Conservation (phyloP, 495 filamentous ascomycete genomes). For the Penicillium atrosanguineum region DNA sequence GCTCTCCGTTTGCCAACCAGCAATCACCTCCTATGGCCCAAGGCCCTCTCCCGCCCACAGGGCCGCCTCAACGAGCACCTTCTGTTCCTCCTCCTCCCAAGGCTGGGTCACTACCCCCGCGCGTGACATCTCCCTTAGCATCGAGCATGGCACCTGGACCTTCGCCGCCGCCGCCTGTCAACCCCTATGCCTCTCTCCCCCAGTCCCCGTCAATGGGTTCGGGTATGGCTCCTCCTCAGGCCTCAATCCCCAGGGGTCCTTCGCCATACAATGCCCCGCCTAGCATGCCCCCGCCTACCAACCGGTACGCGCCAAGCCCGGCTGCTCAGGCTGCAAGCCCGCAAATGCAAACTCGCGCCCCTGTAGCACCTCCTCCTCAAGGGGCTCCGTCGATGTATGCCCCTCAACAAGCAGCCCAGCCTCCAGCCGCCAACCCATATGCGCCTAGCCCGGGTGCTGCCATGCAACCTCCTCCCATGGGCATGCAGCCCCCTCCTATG, state of each 20-base stretch:
- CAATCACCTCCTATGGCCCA: conserved; percentile 57
- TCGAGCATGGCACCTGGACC: conserved; percentile 41
- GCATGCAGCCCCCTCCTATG: conserved; percentile 38
- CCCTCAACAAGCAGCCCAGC: conserved; percentile 40
- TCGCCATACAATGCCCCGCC: conserved; percentile 91
- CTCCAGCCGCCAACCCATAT: conserved; percentile 44
- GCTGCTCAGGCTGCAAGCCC: conserved; percentile 50
- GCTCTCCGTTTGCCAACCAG: conserved; percentile 67
- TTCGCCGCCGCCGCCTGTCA: conserved; percentile 60
- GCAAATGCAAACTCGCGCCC: conserved; percentile 37
- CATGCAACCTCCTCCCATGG: conserved; percentile 39
- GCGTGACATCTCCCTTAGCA: conserved; percentile 55
- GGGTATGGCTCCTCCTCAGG: conserved; percentile 43
- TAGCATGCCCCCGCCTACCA: conserved; percentile 66
- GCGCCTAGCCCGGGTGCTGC: conserved; percentile 41
- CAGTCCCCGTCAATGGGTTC: conserved; percentile 32
- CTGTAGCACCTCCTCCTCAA: conserved; percentile 51
- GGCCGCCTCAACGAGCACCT: conserved; percentile 40
- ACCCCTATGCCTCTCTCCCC: conserved; percentile 64
- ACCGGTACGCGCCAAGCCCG: conserved; percentile 84
- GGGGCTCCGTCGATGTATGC: conserved; percentile 60
- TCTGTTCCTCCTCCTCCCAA: conserved; percentile 55
- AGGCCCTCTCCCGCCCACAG: conserved; percentile 37
- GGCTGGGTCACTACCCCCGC: conserved; percentile 49
- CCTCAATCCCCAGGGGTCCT: conserved; percentile 66